Conservation (phyloP, 768 basidiomycete species). For the Galerina marginata region DNA sequence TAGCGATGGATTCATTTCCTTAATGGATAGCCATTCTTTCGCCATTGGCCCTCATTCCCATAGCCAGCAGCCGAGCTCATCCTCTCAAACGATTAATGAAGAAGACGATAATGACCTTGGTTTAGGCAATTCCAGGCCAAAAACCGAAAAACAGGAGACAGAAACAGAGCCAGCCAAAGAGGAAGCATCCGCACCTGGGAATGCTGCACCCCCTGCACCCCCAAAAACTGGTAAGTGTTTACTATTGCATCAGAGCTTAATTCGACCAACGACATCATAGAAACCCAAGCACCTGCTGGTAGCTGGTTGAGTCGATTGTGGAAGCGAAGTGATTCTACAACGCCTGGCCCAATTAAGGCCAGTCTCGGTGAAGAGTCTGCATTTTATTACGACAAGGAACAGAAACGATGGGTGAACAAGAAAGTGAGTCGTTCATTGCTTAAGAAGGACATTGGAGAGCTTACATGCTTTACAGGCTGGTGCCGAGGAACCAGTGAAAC, state of each 20-base stretch:
- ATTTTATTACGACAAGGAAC: slow-evolving; percentile 95
- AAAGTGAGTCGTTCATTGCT: slow-evolving; percentile 55
- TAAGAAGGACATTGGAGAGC: background rate
- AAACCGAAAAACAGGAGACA: slow-evolving; percentile 32
- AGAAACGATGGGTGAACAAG: slow-evolving; percentile 95
- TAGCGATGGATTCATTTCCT: slow-evolving; percentile 75
- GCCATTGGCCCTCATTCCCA: slow-evolving; percentile 38
- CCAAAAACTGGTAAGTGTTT: slow-evolving; percentile 21
- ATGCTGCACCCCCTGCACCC: slow-evolving; percentile 25
- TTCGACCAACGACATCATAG: slow-evolving; percentile 5
- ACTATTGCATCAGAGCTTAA: background rate
- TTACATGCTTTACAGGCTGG: slow-evolving; percentile 52
- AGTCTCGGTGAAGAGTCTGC: slow-evolving; percentile 90
- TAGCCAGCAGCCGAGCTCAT: slow-evolving; percentile 18
- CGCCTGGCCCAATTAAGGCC: slow-evolving; percentile 81
- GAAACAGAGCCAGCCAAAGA: slow-evolving; percentile 29
- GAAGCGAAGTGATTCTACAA: slow-evolving; percentile 61
- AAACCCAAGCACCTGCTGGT: slow-evolving; percentile 23
- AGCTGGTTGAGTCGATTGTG: slow-evolving; percentile 87
- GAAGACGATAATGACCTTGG: slow-evolving; percentile 90
- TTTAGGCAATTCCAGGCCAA: slow-evolving; percentile 73
- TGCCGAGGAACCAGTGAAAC: slow-evolving; percentile 56
- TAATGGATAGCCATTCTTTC: slow-evolving; percentile 71
- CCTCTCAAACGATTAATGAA: slow-evolving; percentile 24
- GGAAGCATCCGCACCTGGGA: slow-evolving; percentile 5